Evolutionary conservation across 148 eudicot genomes (phyloP).

Genomic region (Chenopodium suecicum): DNA sequence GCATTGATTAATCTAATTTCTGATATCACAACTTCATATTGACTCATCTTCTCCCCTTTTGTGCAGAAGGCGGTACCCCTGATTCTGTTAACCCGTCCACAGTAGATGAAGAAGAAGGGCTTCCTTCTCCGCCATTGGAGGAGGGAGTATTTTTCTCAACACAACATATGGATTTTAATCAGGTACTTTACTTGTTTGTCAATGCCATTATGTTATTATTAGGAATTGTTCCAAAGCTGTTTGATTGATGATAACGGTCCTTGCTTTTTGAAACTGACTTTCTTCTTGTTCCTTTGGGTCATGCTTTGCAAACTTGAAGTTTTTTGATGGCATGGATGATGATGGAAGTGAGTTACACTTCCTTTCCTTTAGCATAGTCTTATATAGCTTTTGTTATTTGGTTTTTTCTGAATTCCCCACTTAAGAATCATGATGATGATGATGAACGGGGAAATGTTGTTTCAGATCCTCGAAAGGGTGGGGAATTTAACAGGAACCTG

Average conservation of each 20-base stretch:
- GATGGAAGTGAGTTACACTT: slow-evolving; percentile 85
- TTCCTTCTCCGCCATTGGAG: slow-evolving; percentile 94
- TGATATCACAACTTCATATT: neutral
- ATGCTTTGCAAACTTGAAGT: slow-evolving; percentile 40
- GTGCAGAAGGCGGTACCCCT: slow-evolving; percentile 54
- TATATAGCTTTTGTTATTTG: slow-evolving; percentile 33
- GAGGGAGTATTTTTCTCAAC: slow-evolving; percentile 62
- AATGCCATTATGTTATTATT: neutral
- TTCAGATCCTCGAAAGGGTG: slow-evolving; percentile 75
- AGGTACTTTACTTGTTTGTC: slow-evolving; percentile 37
- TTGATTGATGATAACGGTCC: neutral
- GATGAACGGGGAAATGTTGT: slow-evolving; percentile 34
- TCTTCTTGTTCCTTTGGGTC: slow-evolving; percentile 22
- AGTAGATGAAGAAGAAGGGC: slow-evolving; percentile 86
- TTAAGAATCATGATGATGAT: slow-evolving; percentile 32
- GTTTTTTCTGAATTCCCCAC: slow-evolving; percentile 53
- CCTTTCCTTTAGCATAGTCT: slow-evolving; percentile 32
- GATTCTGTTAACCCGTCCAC: slow-evolving; percentile 82
- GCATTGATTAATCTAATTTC: neutral
- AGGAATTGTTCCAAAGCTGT: neutral
- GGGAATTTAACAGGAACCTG: slow-evolving; percentile 66
- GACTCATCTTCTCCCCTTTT: neutral
- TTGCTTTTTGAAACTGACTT: slow-evolving; percentile 35
- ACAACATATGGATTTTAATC: slow-evolving; percentile 60
- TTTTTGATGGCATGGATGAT: slow-evolving; percentile 93